A percentile compares a stretch with the other conserved stretches of the same genome.
Conservation (phyloP, 2,329 filamentous ascomycete species). For the Aspergillus caelatus region DNA sequence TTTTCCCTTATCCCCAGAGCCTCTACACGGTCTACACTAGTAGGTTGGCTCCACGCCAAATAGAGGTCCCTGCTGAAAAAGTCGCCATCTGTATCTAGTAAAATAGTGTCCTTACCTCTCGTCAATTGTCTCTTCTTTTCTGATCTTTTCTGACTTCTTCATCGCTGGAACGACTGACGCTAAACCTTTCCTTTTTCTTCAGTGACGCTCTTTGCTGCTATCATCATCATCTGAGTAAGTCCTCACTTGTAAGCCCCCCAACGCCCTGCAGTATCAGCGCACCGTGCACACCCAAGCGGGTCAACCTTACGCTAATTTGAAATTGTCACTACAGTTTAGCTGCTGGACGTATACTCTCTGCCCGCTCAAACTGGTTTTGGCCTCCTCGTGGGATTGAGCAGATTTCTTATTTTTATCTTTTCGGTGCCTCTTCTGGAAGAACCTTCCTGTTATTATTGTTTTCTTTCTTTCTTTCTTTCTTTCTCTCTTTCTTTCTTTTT, state of each 20-base stretch:
- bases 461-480: conserved; percentile 11
- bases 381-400: conserved; percentile 15
- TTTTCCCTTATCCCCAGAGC: conserved; percentile 15
- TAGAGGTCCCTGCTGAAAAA: conserved; percentile 19
- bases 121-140: background rate
- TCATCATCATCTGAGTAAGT: background rate
- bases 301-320: conserved; percentile 13
- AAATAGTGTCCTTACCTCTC: conserved; percentile 14
- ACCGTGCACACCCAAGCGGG: conserved; percentile 24
- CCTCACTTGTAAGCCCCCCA: background rate
- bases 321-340: conserved; percentile 10
- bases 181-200: conserved; percentile 6
- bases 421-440: conserved; percentile 19
- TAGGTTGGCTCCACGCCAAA: conserved; percentile 15
- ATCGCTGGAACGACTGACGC: background rate
- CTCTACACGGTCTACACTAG: conserved; percentile 6
- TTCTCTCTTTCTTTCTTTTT: too few relatives aligned
- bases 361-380: conserved; percentile 8
- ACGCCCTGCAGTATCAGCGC: conserved; percentile 9
- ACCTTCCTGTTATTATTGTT: conserved; percentile 6
- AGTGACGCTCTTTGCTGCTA: conserved; percentile 4
- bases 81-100: conserved; percentile 23
- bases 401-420: conserved; percentile 6
- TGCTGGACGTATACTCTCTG: conserved; percentile 10
- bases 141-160: background rate